A percentile compares a stretch with the other conserved stretches of the same genome.
Conservation (phyloP, 345 rosid species). For the Kandelia obovata region DNA sequence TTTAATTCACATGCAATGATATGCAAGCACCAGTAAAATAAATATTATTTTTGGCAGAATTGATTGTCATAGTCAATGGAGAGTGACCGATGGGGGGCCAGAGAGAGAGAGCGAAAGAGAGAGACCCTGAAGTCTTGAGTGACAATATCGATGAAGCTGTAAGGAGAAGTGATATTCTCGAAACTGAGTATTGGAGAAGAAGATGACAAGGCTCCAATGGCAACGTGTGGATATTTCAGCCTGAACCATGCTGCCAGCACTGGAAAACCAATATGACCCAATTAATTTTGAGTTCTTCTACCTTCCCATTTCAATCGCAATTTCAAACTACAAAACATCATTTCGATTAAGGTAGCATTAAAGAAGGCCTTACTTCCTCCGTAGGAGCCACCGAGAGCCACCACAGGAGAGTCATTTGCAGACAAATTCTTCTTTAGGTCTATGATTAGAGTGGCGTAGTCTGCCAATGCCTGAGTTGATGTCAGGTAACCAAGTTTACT, state of each 20-base stretch:
- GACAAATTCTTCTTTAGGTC: slow-evolving; percentile 54
- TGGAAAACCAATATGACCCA: slow-evolving; percentile 10
- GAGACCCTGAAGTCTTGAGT: slow-evolving; percentile 48
- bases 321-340: not conserved
- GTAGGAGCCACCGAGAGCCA: slow-evolving; percentile 65
- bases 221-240: slow-evolving; percentile 48
- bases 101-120: not conserved
- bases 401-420: slow-evolving; percentile 56
- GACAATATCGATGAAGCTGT: slow-evolving; percentile 47
- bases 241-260: slow-evolving; percentile 60
- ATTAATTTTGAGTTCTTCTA: not conserved
- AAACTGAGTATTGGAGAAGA: slow-evolving; percentile 52
- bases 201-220: slow-evolving; percentile 56
- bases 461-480: slow-evolving; percentile 61
- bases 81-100: too few relatives aligned
- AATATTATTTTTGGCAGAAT: not conserved
- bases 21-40: not conserved
- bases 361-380: slow-evolving; percentile 49
- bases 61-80: too few relatives aligned
- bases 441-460: slow-evolving; percentile 45
- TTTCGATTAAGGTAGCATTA: not conserved
- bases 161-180: slow-evolving; percentile 40
- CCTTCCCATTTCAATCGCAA: not conserved
- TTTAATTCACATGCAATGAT: not conserved
- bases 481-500: slow-evolving; percentile 45